Evolutionary conservation across 192 early-diverging fungal species (phyloP), one percentile per base, ranked within the genome.

Genomic region (Dimargaris verticillata): DNA sequence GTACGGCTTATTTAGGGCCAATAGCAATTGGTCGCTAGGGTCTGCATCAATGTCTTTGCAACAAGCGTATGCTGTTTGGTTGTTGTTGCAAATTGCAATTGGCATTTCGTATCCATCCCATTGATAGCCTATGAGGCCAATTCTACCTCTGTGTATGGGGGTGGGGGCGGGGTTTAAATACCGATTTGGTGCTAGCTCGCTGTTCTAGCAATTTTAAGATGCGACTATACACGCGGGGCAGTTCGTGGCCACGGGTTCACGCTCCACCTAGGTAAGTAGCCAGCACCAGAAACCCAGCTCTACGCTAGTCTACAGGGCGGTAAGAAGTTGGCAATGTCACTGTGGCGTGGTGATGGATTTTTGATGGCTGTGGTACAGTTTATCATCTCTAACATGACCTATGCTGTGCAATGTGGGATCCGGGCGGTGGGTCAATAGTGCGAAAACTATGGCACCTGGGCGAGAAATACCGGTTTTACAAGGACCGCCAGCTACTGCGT

Each of bases 391-490:
- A 18, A n/a, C 26, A 1, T 55, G 13, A 6, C 0, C 6, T 10
- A 1, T 10, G 13, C 26, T 28, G 22, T 1, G 12, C 26, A 26
- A 55, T n/a, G 17, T 17, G 5, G 0, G 15, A 28, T 13, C 28
- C 1, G 18, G 47, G 18, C 20, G 20, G 11, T 55, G 15, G 7
- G 0, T 29, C 10, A 18, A 55, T 33, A 59, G 57, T 44, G 15
- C 57, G 57, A 13, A 59, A 59, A 59, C 57, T 38, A 25, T 59
- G 57, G 57, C 4, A 28, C 26, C 43, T 59, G n/a, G 22, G 41
- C 41, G 57, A 44, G 17, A 59, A 59, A n/a, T 59, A 59, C 57
- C 57, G 43, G 17, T 59, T 59, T 33, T 59, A 59, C 57, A 41
- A 59, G 15, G n/a, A 59, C 18, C 57, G n/a, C 17, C 13, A 10